Percentiles rank a stretch among this genome's conserved stretches.
These are phyloP conservation scores for Astrephomene gubernaculifera DNA, from an alignment of 139 green algal genomes.

Conservation along the genomic window DNA sequence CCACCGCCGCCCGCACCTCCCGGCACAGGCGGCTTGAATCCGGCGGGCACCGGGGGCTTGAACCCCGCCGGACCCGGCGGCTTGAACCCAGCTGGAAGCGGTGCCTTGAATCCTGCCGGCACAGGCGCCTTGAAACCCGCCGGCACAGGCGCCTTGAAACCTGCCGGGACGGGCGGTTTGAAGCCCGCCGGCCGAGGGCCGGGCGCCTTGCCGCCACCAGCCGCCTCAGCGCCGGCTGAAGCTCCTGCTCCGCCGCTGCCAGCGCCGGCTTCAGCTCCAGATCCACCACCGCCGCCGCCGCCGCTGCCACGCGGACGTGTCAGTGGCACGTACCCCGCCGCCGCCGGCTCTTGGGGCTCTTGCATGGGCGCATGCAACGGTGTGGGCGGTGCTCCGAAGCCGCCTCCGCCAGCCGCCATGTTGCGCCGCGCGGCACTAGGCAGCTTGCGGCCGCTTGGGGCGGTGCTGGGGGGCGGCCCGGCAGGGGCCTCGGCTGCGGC, in stretches of 20 bases:
- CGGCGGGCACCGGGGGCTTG: background rate
- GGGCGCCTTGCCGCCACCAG: no score
- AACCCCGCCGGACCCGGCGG: background rate
- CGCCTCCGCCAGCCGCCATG: background rate
- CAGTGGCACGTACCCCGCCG: conserved; percentile 29
- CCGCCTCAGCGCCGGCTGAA: background rate
- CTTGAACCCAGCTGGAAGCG: background rate
- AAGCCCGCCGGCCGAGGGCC: background rate
- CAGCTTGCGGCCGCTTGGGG: conserved; percentile 22
- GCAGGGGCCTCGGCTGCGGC: background rate
- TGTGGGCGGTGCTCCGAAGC: background rate
- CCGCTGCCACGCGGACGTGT: conserved; percentile 1
- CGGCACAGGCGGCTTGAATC: conserved; percentile 9
- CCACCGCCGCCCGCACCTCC: background rate
- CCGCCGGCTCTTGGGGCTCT: background rate
- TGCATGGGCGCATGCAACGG: background rate
- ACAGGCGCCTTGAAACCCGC: background rate
- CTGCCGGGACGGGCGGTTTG: no score
- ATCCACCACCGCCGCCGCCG: background rate
- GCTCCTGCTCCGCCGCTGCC: background rate
- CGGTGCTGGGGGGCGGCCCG: background rate
- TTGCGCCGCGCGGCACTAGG: conserved; percentile 26
- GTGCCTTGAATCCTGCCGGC: background rate
- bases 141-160: background rate
- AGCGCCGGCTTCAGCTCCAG: background rate